Conservation (phyloP, 1,139 yeast genomes). For the Wickerhamomyces sp. region DNA sequence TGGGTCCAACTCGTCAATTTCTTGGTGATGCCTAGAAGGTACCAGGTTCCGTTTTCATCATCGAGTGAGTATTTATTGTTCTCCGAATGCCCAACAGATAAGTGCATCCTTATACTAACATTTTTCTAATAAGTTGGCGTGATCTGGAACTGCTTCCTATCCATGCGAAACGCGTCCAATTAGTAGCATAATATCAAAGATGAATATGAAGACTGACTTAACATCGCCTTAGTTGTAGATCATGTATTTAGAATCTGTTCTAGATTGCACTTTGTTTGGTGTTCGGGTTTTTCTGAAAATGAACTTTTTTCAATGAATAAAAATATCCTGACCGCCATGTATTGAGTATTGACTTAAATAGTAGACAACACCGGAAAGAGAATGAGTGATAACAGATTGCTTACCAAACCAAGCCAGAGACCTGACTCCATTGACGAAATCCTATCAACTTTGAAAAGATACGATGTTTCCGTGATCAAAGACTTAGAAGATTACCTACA, state of each 20-base stretch:
- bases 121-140: constrained; percentile 18
- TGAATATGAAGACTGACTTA: too few species aligned
- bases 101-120: constrained; percentile 8
- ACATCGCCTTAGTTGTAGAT: too few species aligned
- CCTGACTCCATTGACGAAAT: constrained; percentile 34
- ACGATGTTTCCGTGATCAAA: constrained; percentile 38
- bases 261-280: background rate
- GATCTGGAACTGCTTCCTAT: constrained; percentile 72
- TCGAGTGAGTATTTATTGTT: constrained; percentile 46
- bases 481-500: constrained; percentile 38
- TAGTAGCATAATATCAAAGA: background rate
- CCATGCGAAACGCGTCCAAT: constrained; percentile 40
- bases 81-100: too few species aligned
- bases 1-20: constrained; percentile 89
- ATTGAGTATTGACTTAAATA: background rate
- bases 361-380: background rate
- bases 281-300: constrained; percentile 1
- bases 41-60: constrained; percentile 90
- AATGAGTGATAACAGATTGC: constrained; percentile 20
- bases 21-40: constrained; percentile 66
- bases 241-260: too few species aligned
- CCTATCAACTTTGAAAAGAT: constrained; percentile 37
- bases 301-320: background rate
- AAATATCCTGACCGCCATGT: background rate
- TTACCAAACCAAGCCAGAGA: constrained; percentile 31